Evolutionary conservation across 805 yeast species (phyloP), one percentile per base, ranked within the genome.

Genomic region (Wickerhamiella allomyrinae): DNA sequence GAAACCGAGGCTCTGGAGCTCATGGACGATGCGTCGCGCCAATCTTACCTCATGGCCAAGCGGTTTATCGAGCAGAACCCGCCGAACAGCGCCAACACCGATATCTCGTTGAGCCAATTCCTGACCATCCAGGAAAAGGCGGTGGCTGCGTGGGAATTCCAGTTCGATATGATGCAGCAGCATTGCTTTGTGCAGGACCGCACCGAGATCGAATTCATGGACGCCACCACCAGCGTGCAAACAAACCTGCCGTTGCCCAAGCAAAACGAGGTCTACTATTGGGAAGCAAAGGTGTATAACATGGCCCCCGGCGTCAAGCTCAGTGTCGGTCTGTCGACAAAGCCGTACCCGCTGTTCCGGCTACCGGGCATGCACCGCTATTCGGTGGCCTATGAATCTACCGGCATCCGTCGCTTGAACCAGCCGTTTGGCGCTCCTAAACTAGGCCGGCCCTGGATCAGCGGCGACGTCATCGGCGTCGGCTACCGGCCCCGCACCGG

Each of bases 321-420:
- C 1, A 74, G 94, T 0, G 67, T 91, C 15, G 98, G 98, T 0
- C 55, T 91, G 3, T 71, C 87, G 0, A 74, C 93, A 0, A 74
- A 76, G 48, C 98, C 98, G 6, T 91, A 91, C 55, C 98, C 98
- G 2, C 76, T 79, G 61, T 91, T 91, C 61, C 68, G 96, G 50
- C 65, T 91, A 31, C 97, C 98, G 0, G 98, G 98, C 0, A 73
- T 91, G 55, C 94, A 86, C 53, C 70, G 78, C 34, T 79, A 76
- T 57, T 84, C 95, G 0, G 67, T 85, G 3, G 73, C 86, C n/a
- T 91, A 89, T 60, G 95, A 86, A 48, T 81, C 94, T 5, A 71
- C 71, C 41, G 98, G 97, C 3, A 67, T 72, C 45, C 70, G 94
- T 43, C 70, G 96, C 41, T 70, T 74, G 47, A 85, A 83, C 57